phyloP scores from a whole-genome alignment of 192 early-diverging fungal species.

The Podochytrium sp. region DNA sequence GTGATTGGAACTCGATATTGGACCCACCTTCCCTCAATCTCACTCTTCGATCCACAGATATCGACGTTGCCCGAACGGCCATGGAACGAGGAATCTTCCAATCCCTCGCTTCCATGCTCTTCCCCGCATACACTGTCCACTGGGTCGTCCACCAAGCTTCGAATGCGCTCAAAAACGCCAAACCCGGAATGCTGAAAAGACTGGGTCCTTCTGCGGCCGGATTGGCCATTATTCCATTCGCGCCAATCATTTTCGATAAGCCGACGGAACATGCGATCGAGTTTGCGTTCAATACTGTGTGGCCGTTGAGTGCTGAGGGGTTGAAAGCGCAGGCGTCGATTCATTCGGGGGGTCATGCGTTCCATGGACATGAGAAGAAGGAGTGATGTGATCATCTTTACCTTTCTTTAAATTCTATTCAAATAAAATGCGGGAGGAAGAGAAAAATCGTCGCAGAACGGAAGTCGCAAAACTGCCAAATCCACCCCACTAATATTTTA shows the following conservation, averaged over 20 bases:
- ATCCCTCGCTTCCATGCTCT: constrained; percentile 50
- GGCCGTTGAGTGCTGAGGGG: constrained; percentile 19
- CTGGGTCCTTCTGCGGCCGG: constrained; percentile 65
- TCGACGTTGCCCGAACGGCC: constrained; percentile 25
- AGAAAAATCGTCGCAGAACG: neutral
- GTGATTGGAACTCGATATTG: neutral
- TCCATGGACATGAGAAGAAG: constrained; percentile 1
- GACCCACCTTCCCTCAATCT: neutral
- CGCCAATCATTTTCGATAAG: constrained; percentile 66
- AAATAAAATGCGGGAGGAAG: neutral
- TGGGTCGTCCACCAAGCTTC: constrained; percentile 27
- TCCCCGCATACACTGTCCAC: constrained; percentile 64
- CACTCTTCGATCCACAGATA: neutral
- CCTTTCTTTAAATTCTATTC: too few species aligned
- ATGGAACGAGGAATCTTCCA: constrained; percentile 32
- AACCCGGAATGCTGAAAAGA: constrained; percentile 41
- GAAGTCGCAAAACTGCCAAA: neutral
- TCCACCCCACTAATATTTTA: too few species aligned
- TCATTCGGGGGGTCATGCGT: neutral
- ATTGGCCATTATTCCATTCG: constrained; percentile 57
- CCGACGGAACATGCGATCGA: constrained; percentile 61
- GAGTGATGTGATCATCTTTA: too few species aligned
- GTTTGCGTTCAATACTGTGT: constrained; percentile 50
- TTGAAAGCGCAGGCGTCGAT: neutral
- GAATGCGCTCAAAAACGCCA: constrained; percentile 17